Conservation (phyloP, 2,329 filamentous ascomycete species). For the Alternaria triticina region DNA sequence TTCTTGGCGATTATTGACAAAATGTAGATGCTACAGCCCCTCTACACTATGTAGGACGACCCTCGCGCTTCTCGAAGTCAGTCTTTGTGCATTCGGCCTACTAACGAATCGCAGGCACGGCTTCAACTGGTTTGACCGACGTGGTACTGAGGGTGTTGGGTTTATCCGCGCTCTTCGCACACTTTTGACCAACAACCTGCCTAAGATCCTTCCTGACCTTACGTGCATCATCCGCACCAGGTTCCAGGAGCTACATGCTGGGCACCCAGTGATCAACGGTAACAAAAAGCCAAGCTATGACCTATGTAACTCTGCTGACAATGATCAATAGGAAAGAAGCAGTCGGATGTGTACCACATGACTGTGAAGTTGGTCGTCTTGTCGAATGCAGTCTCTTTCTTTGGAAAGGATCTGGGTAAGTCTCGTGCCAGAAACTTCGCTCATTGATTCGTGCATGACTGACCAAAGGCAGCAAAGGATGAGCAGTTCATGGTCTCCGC, state of each 20-base stretch:
- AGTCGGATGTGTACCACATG: constrained; percentile 17
- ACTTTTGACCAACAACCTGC: constrained; percentile 28
- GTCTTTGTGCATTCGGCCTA: neutral
- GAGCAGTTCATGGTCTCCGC: constrained; percentile 31
- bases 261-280: constrained; percentile 7
- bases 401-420: constrained; percentile 21
- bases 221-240: constrained; percentile 15
- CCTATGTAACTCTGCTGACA: neutral
- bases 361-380: constrained; percentile 19
- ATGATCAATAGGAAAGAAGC: constrained; percentile 3
- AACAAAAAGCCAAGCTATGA: neutral
- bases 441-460: neutral
- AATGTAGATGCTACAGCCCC: constrained; percentile 15
- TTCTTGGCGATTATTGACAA: neutral
- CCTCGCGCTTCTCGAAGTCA: neutral
- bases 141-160: constrained; percentile 34
- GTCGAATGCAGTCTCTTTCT: constrained; percentile 24
- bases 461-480: constrained; percentile 18
- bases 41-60: constrained; percentile 17
- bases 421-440: neutral
- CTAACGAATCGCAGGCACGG: constrained; percentile 30
- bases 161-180: constrained; percentile 30
- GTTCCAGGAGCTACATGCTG: constrained; percentile 14
- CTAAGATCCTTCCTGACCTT: constrained; percentile 20
- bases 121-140: constrained; percentile 40